phyloP scores from a whole-genome alignment of 2,329 filamentous ascomycete genomes.

The Aureobasidium sp. region DNA sequence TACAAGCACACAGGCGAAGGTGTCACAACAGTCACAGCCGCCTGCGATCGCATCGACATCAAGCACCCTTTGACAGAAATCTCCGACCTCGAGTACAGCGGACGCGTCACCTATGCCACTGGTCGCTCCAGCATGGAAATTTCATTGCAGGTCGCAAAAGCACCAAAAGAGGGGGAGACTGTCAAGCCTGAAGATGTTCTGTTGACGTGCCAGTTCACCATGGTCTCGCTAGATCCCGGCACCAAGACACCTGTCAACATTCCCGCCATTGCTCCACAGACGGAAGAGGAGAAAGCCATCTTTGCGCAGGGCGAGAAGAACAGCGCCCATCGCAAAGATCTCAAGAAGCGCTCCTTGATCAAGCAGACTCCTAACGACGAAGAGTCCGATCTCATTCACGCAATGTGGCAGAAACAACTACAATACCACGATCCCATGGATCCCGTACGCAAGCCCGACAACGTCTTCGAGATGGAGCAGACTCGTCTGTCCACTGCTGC shows the following conservation, averaged over 20 bases:
- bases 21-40: constrained; percentile 58
- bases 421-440: constrained; percentile 57
- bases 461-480: constrained; percentile 56
- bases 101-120: constrained; percentile 63
- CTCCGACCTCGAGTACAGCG: constrained; percentile 68
- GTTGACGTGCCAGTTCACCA: constrained; percentile 68
- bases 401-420: constrained; percentile 63
- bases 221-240: constrained; percentile 64
- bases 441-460: constrained; percentile 47
- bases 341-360: constrained; percentile 53
- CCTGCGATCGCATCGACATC: constrained; percentile 59
- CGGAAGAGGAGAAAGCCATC: constrained; percentile 56
- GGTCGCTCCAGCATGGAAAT: constrained; percentile 68
- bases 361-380: constrained; percentile 63
- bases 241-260: constrained; percentile 61
- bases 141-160: constrained; percentile 65
- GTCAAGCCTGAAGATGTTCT: constrained; percentile 55
- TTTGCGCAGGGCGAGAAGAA: constrained; percentile 59
- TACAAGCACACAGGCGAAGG: constrained; percentile 64
- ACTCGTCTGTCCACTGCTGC: constrained; percentile 58
- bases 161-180: constrained; percentile 51
- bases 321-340: constrained; percentile 59
- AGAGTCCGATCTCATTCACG: constrained; percentile 65
- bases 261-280: constrained; percentile 55
- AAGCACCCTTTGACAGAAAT: constrained; percentile 68